Evolutionary conservation across 129 eudicot species (phyloP), one percentile per base, ranked within the genome.

Genomic region (Rutidosis leptorrhynchoides): DNA sequence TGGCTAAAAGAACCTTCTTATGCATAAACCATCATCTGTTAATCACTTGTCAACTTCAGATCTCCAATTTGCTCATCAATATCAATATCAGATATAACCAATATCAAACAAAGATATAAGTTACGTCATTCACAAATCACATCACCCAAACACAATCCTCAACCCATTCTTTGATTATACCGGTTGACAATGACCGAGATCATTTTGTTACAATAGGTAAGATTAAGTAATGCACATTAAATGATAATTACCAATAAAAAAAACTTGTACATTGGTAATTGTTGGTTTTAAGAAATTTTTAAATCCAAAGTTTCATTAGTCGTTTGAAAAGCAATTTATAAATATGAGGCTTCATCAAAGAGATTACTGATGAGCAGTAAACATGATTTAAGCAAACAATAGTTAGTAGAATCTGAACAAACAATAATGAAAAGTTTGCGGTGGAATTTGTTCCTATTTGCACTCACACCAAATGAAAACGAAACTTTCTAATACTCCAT

Each of bases 391-490:
- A 17, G 59, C 25, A 23, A 25, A 21, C 29, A 21, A 27, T 17
- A 11, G 19, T 37, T 62, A 32, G 54, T 16, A n/a, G 3, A 24
- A 23, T 3, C 14, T 7, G 4, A 70, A 59, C 48, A 70, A 12
- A 58, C 16, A 25, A 28, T 45, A 58, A 45, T 43, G n/a, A 45
- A 46, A 33, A 45, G 37, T 20, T 7, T 14, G 29, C 5, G 78
- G 72, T 56, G 67, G 65, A 15, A 65, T 65, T 45, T 19, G 67
- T 65, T 56, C 61, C 25, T 74, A 66, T 74, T 67, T 70, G 81
- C 81, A 64, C 28, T 70, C 53, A 59, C 69, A 71, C 72, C 77
- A 43, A 77, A 65, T 46, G 33, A 24, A 49, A 62, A 32, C 6
- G 0, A 7, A 57, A 60, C 68, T 40, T 58, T 40, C 77, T 65